Evolutionary conservation across 2,329 filamentous ascomycete genomes (phyloP), one percentile per base, ranked within the genome.

Genomic region (Alternaria sp.): DNA sequence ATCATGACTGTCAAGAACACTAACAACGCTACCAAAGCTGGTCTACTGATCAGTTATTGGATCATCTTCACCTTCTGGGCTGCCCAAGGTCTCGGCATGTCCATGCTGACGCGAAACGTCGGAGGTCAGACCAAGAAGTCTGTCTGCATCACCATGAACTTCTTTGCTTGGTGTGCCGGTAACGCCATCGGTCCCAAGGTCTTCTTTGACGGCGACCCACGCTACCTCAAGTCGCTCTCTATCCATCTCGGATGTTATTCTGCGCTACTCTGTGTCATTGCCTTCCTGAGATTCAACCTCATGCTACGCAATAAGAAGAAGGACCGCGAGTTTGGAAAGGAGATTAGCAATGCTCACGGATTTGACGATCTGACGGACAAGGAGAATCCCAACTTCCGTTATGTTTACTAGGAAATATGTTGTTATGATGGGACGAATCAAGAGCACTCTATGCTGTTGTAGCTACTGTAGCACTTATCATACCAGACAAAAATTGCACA

Each of bases 41-140:
- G 90, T 6, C 83, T 93, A 0, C 80, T 93, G 14, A 86, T 93
- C 70, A 86, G 84, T 71, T 93, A 93, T 82, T 93, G 93, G 79
- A 89, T 93, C 63, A 89, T 88, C 0, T 83, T 92, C 18, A 92
- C 89, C 5, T 93, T 93, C 84, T 93, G 90, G 90, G 89, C 90
- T 0, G 90, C 89, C 0, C 87, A 90, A 70, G 90, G 88, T 2
- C 81, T 92, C 12, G 82, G 85, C 8, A 84, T 92, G 68, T 89
- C 88, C 14, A 85, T 92, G 81, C 84, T 92, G 58, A 87, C 87
- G 0, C 85, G 89, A 16, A 92, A 92, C 70, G 81, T 92, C 10
- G 90, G 87, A 27, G 90, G 90, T 0, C 89, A 91, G 68, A 92
- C 90, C 2, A 93, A 93, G 80, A 92, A 92, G 75, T 85, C 85